Conservation (phyloP, 169 alveolate genomes). For the Plasmodium fragile region DNA sequence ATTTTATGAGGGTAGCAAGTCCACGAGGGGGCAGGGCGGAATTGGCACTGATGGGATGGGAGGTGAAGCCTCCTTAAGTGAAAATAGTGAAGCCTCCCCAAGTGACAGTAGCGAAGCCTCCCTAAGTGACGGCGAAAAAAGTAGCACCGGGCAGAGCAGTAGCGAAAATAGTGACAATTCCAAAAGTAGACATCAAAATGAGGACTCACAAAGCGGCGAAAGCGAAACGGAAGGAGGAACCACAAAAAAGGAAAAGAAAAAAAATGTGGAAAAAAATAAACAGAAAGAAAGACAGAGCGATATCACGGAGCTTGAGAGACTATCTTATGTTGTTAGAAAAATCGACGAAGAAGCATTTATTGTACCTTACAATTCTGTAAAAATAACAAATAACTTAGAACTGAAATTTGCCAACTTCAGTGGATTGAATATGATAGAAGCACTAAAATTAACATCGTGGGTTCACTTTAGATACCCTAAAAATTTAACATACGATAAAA, state of each 20-base stretch:
- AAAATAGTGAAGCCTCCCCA: background rate
- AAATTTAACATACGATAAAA: conserved; percentile 58
- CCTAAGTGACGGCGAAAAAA: background rate
- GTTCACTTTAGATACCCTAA: conserved; percentile 73
- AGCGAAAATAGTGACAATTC: background rate
- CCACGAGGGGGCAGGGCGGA: background rate
- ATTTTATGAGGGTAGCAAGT: background rate
- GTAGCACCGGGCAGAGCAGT: background rate
- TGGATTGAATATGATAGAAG: conserved; percentile 53
- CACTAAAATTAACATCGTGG: conserved; percentile 73
- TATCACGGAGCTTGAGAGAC: conserved; percentile 29
- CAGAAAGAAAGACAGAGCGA: conserved; percentile 13
- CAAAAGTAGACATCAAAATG: background rate
- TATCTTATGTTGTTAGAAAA: conserved; percentile 26
- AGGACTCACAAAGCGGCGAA: background rate
- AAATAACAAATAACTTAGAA: conserved; percentile 53
- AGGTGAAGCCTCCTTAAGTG: background rate
- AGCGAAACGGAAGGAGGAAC: background rate
- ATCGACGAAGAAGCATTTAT: conserved; percentile 65
- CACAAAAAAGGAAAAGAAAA: background rate
- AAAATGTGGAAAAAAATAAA: conserved; percentile 14
- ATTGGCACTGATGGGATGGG: background rate
- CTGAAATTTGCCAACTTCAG: conserved; percentile 54
- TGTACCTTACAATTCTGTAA: conserved; percentile 50
- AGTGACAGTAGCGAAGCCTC: background rate